Percentiles rank a stretch among this genome's conserved stretches.
These are phyloP conservation scores for Prasinococcaceae sp. DNA, from an alignment of 139 green algal genomes.

Conservation along the genomic window DNA sequence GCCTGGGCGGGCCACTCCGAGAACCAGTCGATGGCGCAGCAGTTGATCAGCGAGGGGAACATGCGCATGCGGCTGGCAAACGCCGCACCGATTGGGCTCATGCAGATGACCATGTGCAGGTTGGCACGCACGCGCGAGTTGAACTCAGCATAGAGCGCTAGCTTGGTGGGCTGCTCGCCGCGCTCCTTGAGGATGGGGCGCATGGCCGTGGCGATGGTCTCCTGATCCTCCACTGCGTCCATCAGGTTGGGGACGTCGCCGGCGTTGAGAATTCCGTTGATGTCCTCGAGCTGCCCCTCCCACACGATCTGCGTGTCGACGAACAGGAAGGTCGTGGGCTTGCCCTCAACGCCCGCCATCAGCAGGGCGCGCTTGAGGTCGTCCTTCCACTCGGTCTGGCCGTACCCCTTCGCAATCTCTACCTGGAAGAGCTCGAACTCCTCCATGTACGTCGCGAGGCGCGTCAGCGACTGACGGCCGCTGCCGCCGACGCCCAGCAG, in stretches of 20 bases:
- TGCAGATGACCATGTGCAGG: slow-evolving; percentile 65
- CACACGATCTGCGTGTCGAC: slow-evolving; percentile 67
- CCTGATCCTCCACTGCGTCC: slow-evolving; percentile 40
- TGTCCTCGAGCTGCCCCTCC: slow-evolving; percentile 68
- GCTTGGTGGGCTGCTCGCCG: slow-evolving; percentile 45
- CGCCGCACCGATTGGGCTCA: slow-evolving; percentile 58
- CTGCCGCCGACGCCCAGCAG: slow-evolving; percentile 54
- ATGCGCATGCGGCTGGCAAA: slow-evolving; percentile 70
- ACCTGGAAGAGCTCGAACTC: slow-evolving; percentile 43
- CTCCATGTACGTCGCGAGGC: slow-evolving; percentile 50
- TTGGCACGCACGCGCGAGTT: slow-evolving; percentile 34
- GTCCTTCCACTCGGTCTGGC: slow-evolving; percentile 36
- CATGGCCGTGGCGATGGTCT: slow-evolving; percentile 45
- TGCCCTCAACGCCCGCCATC: slow-evolving; percentile 50
- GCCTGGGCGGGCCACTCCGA: slow-evolving; percentile 56
- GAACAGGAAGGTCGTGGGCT: slow-evolving; percentile 60
- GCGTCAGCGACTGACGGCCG: slow-evolving; percentile 45
- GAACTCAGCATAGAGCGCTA: slow-evolving; percentile 36
- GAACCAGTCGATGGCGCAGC: slow-evolving; percentile 79
- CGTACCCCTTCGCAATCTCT: slow-evolving; percentile 55
- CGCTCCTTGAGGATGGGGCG: slow-evolving; percentile 36
- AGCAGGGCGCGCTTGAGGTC: slow-evolving; percentile 58
- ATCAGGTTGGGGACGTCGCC: slow-evolving; percentile 63
- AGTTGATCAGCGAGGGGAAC: slow-evolving; percentile 75
- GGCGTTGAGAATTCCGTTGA: slow-evolving; percentile 71